These are phyloP conservation scores for Parathielavia hyrcaniae DNA, from an alignment of 495 filamentous ascomycete species.

Conservation along the genomic window DNA sequence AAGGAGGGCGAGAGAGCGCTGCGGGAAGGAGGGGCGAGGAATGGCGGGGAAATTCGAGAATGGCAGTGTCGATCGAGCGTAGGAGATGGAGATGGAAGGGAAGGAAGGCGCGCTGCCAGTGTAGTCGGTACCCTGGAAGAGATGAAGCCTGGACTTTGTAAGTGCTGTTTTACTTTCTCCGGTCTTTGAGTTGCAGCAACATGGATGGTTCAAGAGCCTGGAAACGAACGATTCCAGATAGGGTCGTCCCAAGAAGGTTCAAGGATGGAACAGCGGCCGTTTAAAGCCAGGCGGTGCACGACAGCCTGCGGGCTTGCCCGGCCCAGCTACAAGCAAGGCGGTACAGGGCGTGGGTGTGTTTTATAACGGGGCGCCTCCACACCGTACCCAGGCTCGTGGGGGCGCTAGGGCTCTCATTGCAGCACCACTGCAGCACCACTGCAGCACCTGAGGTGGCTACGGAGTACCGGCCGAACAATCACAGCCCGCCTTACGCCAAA, in stretches of 20 bases:
- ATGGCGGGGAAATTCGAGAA: neutral
- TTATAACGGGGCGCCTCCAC: constrained; percentile 5
- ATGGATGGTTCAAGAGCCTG: neutral
- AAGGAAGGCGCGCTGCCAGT: neutral
- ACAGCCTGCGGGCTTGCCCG: constrained; percentile 17
- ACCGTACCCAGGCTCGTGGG: constrained; percentile 10
- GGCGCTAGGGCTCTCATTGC: constrained; percentile 10
- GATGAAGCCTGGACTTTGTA: no score
- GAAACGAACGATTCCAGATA: constrained; percentile 1
- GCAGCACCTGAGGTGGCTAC: constrained; percentile 12
- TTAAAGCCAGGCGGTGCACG: constrained; percentile 12
- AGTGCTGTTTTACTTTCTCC: neutral
- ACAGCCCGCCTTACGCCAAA: neutral
- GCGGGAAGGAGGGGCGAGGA: constrained; percentile 7
- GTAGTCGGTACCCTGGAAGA: neutral
- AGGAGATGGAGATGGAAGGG: neutral
- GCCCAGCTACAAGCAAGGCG: constrained; percentile 13
- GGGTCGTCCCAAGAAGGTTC: neutral
- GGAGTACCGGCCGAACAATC: constrained; percentile 20
- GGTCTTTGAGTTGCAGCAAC: constrained; percentile 7
- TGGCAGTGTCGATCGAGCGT: neutral
- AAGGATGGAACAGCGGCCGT: constrained; percentile 20
- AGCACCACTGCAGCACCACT: constrained; percentile 14
- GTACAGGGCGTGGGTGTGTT: constrained; percentile 1
- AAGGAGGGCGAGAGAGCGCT: neutral